Conservation (phyloP, 495 filamentous ascomycete genomes). For the Letharia columbiana region DNA sequence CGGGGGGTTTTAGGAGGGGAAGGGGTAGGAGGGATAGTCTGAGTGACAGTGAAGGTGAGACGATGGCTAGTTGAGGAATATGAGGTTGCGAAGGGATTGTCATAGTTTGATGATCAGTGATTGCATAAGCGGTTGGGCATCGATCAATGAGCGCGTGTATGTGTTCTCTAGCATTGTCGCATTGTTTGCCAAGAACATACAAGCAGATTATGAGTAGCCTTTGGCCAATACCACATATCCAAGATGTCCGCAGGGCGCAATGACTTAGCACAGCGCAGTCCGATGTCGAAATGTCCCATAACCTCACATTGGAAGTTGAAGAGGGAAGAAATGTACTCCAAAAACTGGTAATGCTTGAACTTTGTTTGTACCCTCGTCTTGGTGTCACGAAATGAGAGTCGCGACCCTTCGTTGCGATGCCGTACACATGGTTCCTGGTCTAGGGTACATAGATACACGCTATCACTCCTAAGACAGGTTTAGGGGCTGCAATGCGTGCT, state of each 20-base stretch:
- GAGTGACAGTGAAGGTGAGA: constrained; percentile 45
- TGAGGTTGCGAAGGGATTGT: neutral
- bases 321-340: too few species aligned
- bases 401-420: too few species aligned
- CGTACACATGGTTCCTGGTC: too few species aligned
- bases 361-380: too few species aligned
- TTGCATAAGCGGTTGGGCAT: neutral
- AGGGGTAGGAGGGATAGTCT: constrained; percentile 41
- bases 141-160: neutral
- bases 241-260: neutral
- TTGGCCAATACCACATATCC: neutral
- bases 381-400: too few species aligned
- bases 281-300: neutral
- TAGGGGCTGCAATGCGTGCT: too few species aligned
- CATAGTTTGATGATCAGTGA: neutral
- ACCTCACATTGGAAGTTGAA: too few species aligned
- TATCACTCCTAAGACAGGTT: too few species aligned
- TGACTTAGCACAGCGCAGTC: neutral
- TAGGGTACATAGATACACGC: too few species aligned
- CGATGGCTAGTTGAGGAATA: neutral
- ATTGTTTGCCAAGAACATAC: neutral
- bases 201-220: neutral
- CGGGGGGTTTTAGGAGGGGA: constrained; percentile 41
- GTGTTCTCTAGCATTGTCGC: neutral
- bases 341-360: too few species aligned